Evolutionary conservation across 2,329 filamentous ascomycete species (phyloP).

Genomic region (Cytospora chrysosperma): DNA sequence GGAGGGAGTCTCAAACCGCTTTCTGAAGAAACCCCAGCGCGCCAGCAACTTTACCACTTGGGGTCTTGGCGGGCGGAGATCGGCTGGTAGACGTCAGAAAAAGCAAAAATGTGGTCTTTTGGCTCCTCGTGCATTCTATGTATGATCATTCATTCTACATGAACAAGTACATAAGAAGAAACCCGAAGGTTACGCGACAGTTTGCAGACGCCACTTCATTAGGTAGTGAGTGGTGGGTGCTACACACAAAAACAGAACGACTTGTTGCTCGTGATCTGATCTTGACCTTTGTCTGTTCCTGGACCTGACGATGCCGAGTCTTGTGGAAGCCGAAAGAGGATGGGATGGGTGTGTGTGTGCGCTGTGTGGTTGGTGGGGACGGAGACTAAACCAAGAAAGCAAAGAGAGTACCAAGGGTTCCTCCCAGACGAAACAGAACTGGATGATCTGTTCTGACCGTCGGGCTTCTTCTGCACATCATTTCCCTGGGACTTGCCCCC

Average conservation of each 20-base stretch:
- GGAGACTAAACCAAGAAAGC: too few species aligned
- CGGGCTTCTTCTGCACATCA: constrained; percentile 10
- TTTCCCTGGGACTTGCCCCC: background rate
- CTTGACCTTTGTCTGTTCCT: constrained; percentile 6
- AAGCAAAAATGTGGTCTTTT: background rate
- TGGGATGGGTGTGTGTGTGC: too few species aligned
- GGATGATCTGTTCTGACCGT: constrained; percentile 14
- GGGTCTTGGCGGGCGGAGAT: background rate
- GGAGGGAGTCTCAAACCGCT: background rate
- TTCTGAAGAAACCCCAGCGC: background rate
- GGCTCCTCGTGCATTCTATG: background rate
- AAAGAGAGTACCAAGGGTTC: background rate
- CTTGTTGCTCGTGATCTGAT: constrained; percentile 9
- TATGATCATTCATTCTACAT: background rate
- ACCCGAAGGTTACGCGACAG: constrained; percentile 6
- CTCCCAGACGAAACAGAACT: constrained; percentile 2
- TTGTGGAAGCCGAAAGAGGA: constrained; percentile 16
- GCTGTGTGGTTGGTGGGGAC: background rate
- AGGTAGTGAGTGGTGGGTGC: too few species aligned
- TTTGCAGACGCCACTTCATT: constrained; percentile 3
- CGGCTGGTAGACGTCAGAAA: background rate
- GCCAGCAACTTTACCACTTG: background rate
- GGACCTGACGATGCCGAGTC: constrained; percentile 19
- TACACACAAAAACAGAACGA: background rate
- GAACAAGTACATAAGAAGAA: too few species aligned